Evolutionary conservation across 23 red algal species (phyloP).

Genomic region (Gracilaria domingensis): DNA sequence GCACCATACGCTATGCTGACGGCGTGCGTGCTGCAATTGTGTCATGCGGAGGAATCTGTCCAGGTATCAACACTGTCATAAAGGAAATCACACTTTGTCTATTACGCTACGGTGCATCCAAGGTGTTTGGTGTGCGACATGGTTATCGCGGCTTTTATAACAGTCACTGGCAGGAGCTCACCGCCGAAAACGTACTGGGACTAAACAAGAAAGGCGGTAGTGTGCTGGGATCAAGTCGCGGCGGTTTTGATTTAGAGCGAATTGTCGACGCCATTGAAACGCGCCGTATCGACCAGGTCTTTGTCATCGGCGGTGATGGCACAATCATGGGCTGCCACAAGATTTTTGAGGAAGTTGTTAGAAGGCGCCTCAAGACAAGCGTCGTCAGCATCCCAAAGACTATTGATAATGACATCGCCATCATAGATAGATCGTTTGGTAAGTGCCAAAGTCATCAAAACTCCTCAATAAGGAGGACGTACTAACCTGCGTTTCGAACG

Average conservation of each 20-base stretch:
- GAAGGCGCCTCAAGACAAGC: constrained; percentile 69
- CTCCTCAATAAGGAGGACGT: too few relatives aligned
- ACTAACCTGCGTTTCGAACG: background rate
- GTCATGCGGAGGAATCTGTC: constrained; percentile 90
- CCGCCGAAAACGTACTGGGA: constrained; percentile 63
- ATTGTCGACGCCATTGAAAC: constrained; percentile 92
- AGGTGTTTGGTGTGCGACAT: constrained; percentile 83
- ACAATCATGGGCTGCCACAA: constrained; percentile 82
- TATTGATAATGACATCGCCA: constrained; percentile 96
- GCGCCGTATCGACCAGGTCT: constrained; percentile 78
- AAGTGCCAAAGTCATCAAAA: too few relatives aligned
- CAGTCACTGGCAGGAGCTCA: constrained; percentile 70
- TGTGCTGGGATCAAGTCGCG: constrained; percentile 82
- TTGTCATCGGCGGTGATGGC: constrained; percentile 93
- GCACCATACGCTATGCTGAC: constrained; percentile 56
- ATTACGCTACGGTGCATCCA: constrained; percentile 78
- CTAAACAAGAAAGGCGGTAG: constrained; percentile 90
- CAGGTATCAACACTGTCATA: constrained; percentile 95
- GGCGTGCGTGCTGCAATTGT: constrained; percentile 91
- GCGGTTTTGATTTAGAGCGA: constrained; percentile 81
- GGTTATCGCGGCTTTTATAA: constrained; percentile 97
- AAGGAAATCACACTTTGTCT: constrained; percentile 77
- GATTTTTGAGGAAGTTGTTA: constrained; percentile 67
- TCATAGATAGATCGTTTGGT: constrained; percentile 87
- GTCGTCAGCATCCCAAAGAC: constrained; percentile 94